A percentile compares a stretch with the other conserved stretches of the same genome.
phyloP scores from a whole-genome alignment of 257 asterid species.

The Euphrasia confusa region DNA sequence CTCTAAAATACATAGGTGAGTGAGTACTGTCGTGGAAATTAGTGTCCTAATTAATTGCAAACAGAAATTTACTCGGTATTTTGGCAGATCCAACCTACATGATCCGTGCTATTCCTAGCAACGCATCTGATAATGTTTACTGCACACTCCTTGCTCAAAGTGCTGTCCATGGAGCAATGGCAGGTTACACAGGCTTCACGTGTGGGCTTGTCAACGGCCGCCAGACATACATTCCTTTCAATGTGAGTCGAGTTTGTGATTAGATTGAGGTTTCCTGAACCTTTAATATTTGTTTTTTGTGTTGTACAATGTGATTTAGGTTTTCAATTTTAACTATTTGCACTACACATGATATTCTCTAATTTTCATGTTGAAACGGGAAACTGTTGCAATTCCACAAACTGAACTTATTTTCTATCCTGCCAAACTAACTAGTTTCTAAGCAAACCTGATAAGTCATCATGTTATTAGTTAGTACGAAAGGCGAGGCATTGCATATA shows the following conservation, averaged over 20 bases:
- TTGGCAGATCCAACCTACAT: slow-evolving; percentile 70
- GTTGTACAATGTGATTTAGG: too few relatives aligned
- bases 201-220: slow-evolving; percentile 63
- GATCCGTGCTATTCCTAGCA: slow-evolving; percentile 76
- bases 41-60: slow-evolving; percentile 1
- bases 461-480: too few relatives aligned
- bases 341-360: too few relatives aligned
- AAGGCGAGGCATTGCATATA: too few relatives aligned
- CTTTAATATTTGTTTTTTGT: too few relatives aligned
- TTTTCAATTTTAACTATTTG: too few relatives aligned
- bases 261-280: too few relatives aligned
- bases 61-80: slow-evolving; percentile 20
- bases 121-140: slow-evolving; percentile 67
- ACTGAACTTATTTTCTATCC: too few relatives aligned
- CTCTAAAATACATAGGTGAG: slow-evolving; percentile 69
- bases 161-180: slow-evolving; percentile 81
- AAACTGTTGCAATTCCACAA: too few relatives aligned
- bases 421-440: too few relatives aligned
- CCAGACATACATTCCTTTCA: slow-evolving; percentile 62
- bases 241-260: not conserved
- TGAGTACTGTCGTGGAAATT: not conserved
- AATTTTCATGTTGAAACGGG: too few relatives aligned
- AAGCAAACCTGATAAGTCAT: too few relatives aligned
- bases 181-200: slow-evolving; percentile 67
- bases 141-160: slow-evolving; percentile 81